Conservation (phyloP, 768 basidiomycete genomes). For the Mycena epipterygia region DNA sequence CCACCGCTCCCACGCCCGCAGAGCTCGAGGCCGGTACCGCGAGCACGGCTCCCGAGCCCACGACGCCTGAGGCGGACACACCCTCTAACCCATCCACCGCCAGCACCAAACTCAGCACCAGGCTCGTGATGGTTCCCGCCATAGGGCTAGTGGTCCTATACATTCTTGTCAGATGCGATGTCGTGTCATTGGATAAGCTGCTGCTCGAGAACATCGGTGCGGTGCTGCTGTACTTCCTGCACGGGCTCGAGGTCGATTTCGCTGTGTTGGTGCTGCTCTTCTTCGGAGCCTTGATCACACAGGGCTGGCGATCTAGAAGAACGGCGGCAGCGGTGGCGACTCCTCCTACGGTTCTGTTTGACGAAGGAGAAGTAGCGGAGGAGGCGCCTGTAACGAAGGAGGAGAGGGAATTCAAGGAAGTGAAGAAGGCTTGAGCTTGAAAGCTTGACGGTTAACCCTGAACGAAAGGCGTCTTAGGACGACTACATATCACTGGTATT, state of each 20-base stretch:
- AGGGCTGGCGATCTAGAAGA: neutral
- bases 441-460: too few relatives aligned
- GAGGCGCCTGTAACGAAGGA: neutral
- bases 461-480: too few relatives aligned
- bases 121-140: neutral
- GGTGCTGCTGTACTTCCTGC: neutral
- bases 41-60: neutral
- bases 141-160: neutral
- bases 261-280: neutral
- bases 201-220: conserved; percentile 6
- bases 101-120: neutral
- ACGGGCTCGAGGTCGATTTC: neutral
- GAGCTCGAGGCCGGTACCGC: conserved; percentile 18
- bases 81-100: neutral
- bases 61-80: neutral
- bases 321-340: too few relatives aligned
- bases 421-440: too few relatives aligned
- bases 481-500: too few relatives aligned
- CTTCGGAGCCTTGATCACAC: neutral
- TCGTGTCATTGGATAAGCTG: conserved; percentile 1
- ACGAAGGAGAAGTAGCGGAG: neutral
- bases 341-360: neutral
- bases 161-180: neutral
- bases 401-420: neutral
- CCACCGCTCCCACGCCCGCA: neutral